Conservation (phyloP, 176 grass and related monocot genomes). For the Oropetium thomaeum region DNA sequence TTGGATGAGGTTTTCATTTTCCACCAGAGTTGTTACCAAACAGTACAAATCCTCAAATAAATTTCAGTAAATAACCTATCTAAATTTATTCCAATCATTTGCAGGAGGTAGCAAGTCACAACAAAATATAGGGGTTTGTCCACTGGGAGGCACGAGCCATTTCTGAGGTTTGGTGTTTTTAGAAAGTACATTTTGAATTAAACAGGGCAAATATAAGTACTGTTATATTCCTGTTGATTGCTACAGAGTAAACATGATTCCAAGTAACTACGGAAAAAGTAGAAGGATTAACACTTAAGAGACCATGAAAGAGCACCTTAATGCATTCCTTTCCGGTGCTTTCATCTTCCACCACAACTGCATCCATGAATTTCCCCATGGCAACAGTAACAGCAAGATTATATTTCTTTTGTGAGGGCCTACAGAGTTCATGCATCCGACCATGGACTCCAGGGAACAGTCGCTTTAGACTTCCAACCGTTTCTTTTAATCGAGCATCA, state of each 20-base stretch:
- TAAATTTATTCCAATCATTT: neutral
- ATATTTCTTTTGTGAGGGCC: conserved; percentile 97
- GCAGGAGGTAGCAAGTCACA: neutral
- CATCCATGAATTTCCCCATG: conserved; percentile 99
- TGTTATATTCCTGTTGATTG: neutral
- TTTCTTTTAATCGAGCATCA: conserved; percentile 84
- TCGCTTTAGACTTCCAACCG: conserved; percentile 77
- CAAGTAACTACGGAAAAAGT: neutral
- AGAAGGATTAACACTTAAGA: conserved; percentile 10
- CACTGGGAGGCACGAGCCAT: neutral
- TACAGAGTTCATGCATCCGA: conserved; percentile 96
- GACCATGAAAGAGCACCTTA: conserved; percentile 54
- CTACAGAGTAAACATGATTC: neutral
- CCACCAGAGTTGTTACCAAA: neutral
- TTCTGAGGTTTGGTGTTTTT: neutral
- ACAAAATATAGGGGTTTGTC: conserved; percentile 7
- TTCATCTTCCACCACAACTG: conserved; percentile 94
- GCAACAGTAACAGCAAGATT: conserved; percentile 98
- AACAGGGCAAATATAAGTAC: neutral
- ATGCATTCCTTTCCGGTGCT: conserved; percentile 98
- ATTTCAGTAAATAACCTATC: conserved; percentile 11
- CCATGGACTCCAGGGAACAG: conserved; percentile 95
- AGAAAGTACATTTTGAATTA: neutral
- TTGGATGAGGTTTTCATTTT: neutral
- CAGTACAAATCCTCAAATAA: neutral